Evolutionary conservation across 371 early-diverging fungal genomes (phyloP), one percentile per base, ranked within the genome.

Genomic region (Mortierella sp.): DNA sequence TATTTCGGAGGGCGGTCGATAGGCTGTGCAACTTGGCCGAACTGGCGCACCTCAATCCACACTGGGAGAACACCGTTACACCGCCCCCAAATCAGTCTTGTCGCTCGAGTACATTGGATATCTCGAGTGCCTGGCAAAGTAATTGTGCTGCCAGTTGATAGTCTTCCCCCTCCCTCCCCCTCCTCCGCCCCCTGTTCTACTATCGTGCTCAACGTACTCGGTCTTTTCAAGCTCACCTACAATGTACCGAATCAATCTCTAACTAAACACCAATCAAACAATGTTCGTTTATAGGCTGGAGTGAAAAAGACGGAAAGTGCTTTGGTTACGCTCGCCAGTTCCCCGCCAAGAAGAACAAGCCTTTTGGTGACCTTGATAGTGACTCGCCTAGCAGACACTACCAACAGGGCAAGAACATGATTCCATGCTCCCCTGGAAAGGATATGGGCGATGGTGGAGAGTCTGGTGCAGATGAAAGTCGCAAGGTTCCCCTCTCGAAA

Each of bases 371-470:
- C 1, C 70, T 69, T 43, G 78, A 76, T 46, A 61, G 58, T 16
- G 27, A 38, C 41, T 47, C 45, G 3, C 74, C 74, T 47, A 69
- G 30, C 60, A 53, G 78, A n/a, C 78, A 76, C 31, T 76, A 66
- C 47, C 70, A 76, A 43, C 78, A 69, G 41, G 28, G 65, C 8
- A 26, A 34, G 2, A 62, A 67, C 30, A 50, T 61, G 24, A 64
- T 34, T 1, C 48, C 76, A 13, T 76, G 76, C 48, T 76, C 76
- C 0, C 55, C 64, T 34, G 52, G 66, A 8, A 0, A 16, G 6
- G 34, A 4, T 34, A n/a, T n/a, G n/a, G 34, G 34, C 10, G 10
- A 51, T 23, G 76, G 70, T 18, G 34, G 24, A 3, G 76, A 76
- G 21, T 41, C 62, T 1, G 76, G 76, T 45, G 61, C 62, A 16